Conservation (phyloP, 2,329 filamentous ascomycete genomes). For the Drechslera avenae region DNA sequence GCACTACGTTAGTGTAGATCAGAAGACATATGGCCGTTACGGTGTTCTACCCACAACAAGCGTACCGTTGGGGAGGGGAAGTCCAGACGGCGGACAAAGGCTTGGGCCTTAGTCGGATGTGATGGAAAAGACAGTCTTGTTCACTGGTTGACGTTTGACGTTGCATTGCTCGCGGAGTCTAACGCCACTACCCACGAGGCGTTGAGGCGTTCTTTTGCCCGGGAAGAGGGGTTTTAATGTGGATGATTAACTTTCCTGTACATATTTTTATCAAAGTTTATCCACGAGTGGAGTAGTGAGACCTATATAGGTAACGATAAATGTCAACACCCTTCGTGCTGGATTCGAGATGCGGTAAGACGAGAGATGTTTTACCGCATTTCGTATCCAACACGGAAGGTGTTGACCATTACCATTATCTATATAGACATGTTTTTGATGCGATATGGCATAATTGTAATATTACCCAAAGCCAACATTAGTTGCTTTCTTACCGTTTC, state of each 20-base stretch:
- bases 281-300: no score
- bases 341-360: no score
- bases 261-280: no score
- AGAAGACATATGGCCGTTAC: slow-evolving; percentile 93
- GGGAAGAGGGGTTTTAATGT: neutral
- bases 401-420: no score
- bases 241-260: neutral
- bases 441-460: slow-evolving; percentile 15
- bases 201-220: neutral
- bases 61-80: slow-evolving; percentile 29
- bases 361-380: no score
- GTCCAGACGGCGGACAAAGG: slow-evolving; percentile 39
- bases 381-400: no score
- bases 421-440: slow-evolving; percentile 10
- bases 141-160: neutral
- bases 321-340: no score
- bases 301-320: no score
- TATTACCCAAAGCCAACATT: neutral
- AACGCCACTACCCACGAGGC: slow-evolving; percentile 1
- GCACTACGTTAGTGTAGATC: slow-evolving; percentile 92
- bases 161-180: slow-evolving; percentile 7
- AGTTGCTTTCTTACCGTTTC: neutral
- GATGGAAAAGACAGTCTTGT: neutral
- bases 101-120: slow-evolving; percentile 28
- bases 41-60: slow-evolving; percentile 72